A percentile compares a stretch with the other conserved stretches of the same genome.
Evolutionary conservation across 106 monocot species (phyloP).

Genomic region (Gastrodia elata): DNA sequence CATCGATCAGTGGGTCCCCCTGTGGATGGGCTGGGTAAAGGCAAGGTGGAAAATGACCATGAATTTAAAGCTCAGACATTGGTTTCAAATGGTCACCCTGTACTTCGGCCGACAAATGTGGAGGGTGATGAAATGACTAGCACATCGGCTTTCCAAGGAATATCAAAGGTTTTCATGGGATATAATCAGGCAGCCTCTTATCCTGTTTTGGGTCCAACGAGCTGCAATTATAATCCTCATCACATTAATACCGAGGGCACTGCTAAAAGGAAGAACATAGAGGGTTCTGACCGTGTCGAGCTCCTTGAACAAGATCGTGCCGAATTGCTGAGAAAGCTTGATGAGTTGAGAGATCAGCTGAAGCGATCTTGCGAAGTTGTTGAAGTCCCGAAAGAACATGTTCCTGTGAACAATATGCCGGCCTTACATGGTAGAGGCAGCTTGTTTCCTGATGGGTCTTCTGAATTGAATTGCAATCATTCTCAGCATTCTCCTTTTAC

Average conservation of each 20-base stretch:
- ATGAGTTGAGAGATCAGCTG: constrained; percentile 83
- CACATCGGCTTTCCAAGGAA: constrained; percentile 6
- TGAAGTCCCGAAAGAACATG: constrained; percentile 29
- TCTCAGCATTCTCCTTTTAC: constrained; percentile 19
- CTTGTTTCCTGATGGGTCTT: constrained; percentile 26
- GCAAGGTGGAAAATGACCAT: constrained; percentile 14
- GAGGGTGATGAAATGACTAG: constrained; percentile 13
- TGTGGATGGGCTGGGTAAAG: constrained; percentile 11
- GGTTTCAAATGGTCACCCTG: neutral
- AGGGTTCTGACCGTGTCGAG: constrained; percentile 26
- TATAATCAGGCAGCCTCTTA: constrained; percentile 20
- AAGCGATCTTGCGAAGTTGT: constrained; percentile 50
- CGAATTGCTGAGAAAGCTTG: constrained; percentile 71
- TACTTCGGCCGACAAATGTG: constrained; percentile 8
- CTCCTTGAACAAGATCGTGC: constrained; percentile 51
- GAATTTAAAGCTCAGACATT: constrained; percentile 15
- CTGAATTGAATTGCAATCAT: constrained; percentile 23
- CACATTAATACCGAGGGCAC: constrained; percentile 12
- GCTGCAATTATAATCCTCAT: constrained; percentile 16
- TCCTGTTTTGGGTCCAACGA: constrained; percentile 46
- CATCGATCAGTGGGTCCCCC: constrained; percentile 16
- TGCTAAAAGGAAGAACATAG: constrained; percentile 5
- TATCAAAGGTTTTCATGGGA: neutral
- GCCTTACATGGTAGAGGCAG: constrained; percentile 12
- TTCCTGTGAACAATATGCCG: constrained; percentile 7